Percentiles rank a stretch among this genome's conserved stretches.
phyloP scores from a whole-genome alignment of 176 grass and related monocot genomes.

The Eleusine indica region DNA sequence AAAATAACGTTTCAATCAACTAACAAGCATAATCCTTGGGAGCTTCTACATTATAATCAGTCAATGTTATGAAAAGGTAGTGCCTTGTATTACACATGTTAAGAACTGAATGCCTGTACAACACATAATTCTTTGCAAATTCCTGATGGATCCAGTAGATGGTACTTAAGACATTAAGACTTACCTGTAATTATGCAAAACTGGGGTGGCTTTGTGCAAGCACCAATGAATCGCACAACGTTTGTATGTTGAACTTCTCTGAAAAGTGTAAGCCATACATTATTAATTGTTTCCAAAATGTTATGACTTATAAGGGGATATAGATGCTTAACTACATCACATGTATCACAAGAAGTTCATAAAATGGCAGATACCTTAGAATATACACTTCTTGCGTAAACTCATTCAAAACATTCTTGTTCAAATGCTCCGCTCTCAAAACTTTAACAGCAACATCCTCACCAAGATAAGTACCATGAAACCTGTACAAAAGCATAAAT shows the following conservation, averaged over 20 bases:
- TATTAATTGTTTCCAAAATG: constrained; percentile 9
- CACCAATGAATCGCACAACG: constrained; percentile 97
- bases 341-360: constrained; percentile 27
- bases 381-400: constrained; percentile 98
- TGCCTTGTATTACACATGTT: not conserved
- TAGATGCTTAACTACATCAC: constrained; percentile 18
- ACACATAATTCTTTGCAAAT: constrained; percentile 22
- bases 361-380: constrained; percentile 76
- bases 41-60: not conserved
- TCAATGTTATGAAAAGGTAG: constrained; percentile 3
- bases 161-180: constrained; percentile 24
- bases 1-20: constrained; percentile 17
- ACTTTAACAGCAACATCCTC: constrained; percentile 98
- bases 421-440: constrained; percentile 89
- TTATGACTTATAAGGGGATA: not conserved
- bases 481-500: constrained; percentile 65
- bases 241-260: constrained; percentile 97
- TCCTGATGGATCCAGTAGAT: constrained; percentile 29
- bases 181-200: constrained; percentile 93
- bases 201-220: constrained; percentile 87
- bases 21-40: constrained; percentile 28
- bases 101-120: not conserved
- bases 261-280: constrained; percentile 37
- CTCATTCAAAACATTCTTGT: constrained; percentile 78
- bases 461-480: constrained; percentile 84